These are phyloP conservation scores for Candida labiduridarum DNA, from an alignment of 1,139 yeast genomes.

Conservation along the genomic window DNA sequence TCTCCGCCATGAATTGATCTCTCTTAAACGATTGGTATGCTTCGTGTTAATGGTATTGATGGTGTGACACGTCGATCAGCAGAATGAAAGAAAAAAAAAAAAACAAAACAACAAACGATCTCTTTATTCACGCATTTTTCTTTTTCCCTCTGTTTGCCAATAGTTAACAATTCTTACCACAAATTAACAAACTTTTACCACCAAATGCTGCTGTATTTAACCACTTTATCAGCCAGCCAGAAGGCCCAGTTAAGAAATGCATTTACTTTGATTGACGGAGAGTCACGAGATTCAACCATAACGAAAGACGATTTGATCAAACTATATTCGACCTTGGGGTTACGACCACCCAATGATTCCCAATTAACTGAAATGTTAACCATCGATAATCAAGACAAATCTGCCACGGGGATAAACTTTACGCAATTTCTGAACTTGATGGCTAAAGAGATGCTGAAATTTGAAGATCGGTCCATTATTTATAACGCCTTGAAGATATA, in stretches of 20 bases:
- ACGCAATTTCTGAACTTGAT: slow-evolving; percentile 71
- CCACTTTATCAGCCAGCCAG: slow-evolving; percentile 43
- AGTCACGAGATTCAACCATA: slow-evolving; percentile 70
- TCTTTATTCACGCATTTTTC: not conserved
- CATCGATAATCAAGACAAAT: slow-evolving; percentile 21
- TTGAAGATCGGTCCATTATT: slow-evolving; percentile 65
- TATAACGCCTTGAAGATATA: slow-evolving; percentile 56
- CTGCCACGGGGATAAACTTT: slow-evolving; percentile 56
- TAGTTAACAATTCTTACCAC: too few species aligned
- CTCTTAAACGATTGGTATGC: not conserved
- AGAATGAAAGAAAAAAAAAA: not conserved
- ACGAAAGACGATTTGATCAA: slow-evolving; percentile 59
- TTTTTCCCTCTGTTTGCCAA: not conserved
- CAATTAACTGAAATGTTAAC: slow-evolving; percentile 54
- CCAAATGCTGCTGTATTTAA: slow-evolving; percentile 21
- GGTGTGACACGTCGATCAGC: not conserved
- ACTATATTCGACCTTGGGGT: slow-evolving; percentile 54
- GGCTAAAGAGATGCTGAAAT: slow-evolving; percentile 57
- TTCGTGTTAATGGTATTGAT: not conserved
- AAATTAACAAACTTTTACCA: not conserved
- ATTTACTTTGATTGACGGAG: slow-evolving; percentile 76
- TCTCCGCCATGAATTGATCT: slow-evolving; percentile 13
- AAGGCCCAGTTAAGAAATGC: slow-evolving; percentile 49
- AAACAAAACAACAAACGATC: not conserved
- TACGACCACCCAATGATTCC: slow-evolving; percentile 40